phyloP scores from a whole-genome alignment of 495 filamentous ascomycete species.

The Astrothelium macrocarpum region DNA sequence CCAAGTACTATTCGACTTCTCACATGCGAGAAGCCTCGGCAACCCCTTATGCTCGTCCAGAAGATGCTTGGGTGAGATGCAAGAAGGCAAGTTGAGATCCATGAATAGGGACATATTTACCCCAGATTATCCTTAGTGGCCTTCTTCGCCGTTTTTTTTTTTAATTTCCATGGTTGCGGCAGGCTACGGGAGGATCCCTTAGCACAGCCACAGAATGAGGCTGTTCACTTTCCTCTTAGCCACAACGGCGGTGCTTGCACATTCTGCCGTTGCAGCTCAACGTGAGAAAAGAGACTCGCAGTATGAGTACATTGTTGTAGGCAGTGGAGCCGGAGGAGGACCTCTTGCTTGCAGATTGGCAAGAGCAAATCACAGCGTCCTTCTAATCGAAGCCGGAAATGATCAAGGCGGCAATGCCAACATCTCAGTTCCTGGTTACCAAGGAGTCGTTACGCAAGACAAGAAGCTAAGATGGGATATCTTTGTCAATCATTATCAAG shows the following conservation, averaged over 20 bases:
- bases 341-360: slow-evolving; percentile 54
- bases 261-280: neutral
- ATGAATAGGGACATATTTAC: too few relatives aligned
- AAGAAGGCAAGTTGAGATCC: too few relatives aligned
- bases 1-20: too few relatives aligned
- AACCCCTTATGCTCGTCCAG: too few relatives aligned
- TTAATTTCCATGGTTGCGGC: too few relatives aligned
- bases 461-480: slow-evolving; percentile 37
- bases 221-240: neutral
- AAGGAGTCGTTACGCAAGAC: slow-evolving; percentile 33
- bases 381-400: slow-evolving; percentile 55
- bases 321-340: slow-evolving; percentile 56
- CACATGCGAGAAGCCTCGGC: too few relatives aligned
- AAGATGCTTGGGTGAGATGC: too few relatives aligned
- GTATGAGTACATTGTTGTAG: slow-evolving; percentile 61
- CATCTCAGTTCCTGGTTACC: neutral
- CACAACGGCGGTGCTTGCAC: neutral
- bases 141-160: too few relatives aligned
- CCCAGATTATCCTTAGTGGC: too few relatives aligned
- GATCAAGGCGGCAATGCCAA: slow-evolving; percentile 38
- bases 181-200: too few relatives aligned
- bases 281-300: neutral
- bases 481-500: slow-evolving; percentile 37
- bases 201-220: too few relatives aligned
- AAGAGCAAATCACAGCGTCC: slow-evolving; percentile 47